Evolutionary conservation across 2,329 filamentous ascomycete species (phyloP), one percentile per base, ranked within the genome.

Genomic region (Neofusicoccum sp.): DNA sequence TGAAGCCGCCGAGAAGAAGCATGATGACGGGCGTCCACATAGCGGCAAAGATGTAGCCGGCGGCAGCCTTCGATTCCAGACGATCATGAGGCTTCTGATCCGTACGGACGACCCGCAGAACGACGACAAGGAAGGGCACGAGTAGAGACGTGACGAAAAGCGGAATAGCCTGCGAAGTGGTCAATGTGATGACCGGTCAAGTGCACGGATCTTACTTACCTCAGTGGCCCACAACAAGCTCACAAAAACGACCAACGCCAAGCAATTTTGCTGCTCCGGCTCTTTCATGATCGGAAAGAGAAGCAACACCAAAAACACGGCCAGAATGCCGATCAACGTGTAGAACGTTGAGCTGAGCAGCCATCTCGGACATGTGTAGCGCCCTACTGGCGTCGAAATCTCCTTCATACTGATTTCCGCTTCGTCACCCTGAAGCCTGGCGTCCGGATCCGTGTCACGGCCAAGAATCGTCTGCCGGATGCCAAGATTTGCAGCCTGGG

Each of bases 11-110:
- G 0, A 99, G 87, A 28, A 99, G 83, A 14, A 99, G 86, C 95
- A 99, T 98, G 69, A 99, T 99, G 62, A 99, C 95, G 0, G 95
- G 94, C 3, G 94, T 97, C 95, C 95, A 99, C 95, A 99, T 99
- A 31, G 95, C 89, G 4, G 92, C 84, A 71, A 99, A 98, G 64
- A 97, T 90, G 71, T 90, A 94, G 33, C 85, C 83, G 0, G 94
- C 92, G 0, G 95, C 93, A 47, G 87, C 84, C 74, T 93, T 93
- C 3, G 93, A 86, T n/a, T 85, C 84, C 6, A 99, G 83, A 28
- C 94, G 87, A 48, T 81, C 78, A 65, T 92, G 83, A 0, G 89
- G 88, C 69, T 85, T 84, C 4, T 87, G 85, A 60, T 96, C 91
- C 36, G 89, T 86, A 36, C 92, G 88, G 65, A 97, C 91, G 28